These are phyloP conservation scores for Tripidium arundinaceum DNA, from an alignment of 202 grass and related monocot genomes.

Conservation along the genomic window DNA sequence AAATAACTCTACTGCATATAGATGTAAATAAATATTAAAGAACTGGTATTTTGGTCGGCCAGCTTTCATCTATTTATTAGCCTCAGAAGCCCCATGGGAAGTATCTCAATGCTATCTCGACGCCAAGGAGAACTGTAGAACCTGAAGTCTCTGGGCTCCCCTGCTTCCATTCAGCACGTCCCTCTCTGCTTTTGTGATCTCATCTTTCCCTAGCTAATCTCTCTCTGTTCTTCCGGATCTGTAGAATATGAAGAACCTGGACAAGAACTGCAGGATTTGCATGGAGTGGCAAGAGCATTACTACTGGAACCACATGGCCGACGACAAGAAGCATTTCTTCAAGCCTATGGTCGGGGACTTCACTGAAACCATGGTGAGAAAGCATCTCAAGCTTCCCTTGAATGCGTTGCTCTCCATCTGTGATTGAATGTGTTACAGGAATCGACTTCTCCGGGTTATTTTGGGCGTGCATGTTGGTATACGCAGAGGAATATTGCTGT, in stretches of 20 bases:
- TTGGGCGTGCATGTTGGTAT: too few species aligned
- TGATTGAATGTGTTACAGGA: not conserved
- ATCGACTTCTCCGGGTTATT: too few species aligned
- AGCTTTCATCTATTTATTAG: not conserved
- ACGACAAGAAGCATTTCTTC: constrained; percentile 44
- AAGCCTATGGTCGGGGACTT: constrained; percentile 39
- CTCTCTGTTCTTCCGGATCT: not conserved
- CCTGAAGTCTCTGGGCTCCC: constrained; percentile 14
- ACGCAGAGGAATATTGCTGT: not conserved
- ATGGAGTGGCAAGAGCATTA: constrained; percentile 38
- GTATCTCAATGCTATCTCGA: not conserved
- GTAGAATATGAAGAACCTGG: not conserved
- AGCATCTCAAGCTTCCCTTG: not conserved
- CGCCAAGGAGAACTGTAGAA: not conserved
- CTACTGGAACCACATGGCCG: constrained; percentile 49
- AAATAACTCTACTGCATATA: not conserved
- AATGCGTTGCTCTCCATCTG: not conserved
- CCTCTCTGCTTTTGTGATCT: not conserved
- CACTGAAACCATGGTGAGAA: constrained; percentile 31
- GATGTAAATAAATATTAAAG: not conserved
- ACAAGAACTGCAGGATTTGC: constrained; percentile 23
- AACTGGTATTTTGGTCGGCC: not conserved
- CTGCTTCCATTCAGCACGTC: not conserved
- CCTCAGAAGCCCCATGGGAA: not conserved
- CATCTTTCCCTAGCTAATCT: not conserved